Base-by-base conservation (phyloP, 768 basidiomycete genomes). In the Termitomyces sp. region DNA sequence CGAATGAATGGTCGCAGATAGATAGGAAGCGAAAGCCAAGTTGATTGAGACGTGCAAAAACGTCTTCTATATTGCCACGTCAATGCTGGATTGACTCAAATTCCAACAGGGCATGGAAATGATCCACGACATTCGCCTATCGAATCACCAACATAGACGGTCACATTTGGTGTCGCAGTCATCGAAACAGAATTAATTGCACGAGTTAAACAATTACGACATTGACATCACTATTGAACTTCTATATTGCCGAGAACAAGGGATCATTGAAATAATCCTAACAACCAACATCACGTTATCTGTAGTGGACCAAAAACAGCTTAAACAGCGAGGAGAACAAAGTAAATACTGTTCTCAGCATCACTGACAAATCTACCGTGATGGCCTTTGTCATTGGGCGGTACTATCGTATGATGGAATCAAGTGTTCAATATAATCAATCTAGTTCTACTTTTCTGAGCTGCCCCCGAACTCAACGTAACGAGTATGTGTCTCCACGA, bases 321-420 rank as follows among this genome's bases (percentile, higher is more conserved):
- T 41, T 18, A 42, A 56, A 61, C 60, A 54, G 47, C 39, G 41
- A 54, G 56, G 52, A 47, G 45, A 13, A 22, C 30, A 52, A 1
- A 52, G 33, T 37, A 24, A 12, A 49, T 20, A 20, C 20, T 22
- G 55, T 63, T 63, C 58, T 55, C 61, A 63, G 51, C 51, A 60
- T 63, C 61, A 59, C 27, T 34, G 30, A 44, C 45, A 46, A 42
- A 48, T 50, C 48, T 13, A 53, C 55, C 50, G 42, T 50, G 24
- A 52, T 30, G 13, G 16, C n/a, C 51, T 45, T 31, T 33, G 34
- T 44, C 13, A 9, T 46, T 34, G 7, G n/a, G 34, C 4, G 8
- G 7, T 16, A 4, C 36, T 20, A 13, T 24, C 33, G 22, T 27
- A 30, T 18, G 41, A 41, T 24, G 36, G 37, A 9, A n/a, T 31